Evolutionary conservation across 106 monocot species (phyloP).

Genomic region (Dendrobium huoshanense): DNA sequence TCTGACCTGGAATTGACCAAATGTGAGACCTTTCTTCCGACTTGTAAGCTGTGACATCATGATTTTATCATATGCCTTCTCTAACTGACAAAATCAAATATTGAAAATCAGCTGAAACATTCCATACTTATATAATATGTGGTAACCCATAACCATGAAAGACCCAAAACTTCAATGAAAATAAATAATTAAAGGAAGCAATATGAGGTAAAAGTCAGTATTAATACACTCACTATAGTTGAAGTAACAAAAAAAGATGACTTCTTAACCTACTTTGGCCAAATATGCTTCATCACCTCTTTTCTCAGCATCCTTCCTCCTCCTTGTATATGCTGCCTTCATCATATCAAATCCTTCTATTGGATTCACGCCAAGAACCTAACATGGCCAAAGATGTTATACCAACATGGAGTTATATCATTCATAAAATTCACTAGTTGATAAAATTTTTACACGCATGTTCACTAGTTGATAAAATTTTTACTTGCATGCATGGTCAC

Average conservation of each 20-base stretch:
- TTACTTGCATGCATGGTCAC: conserved; percentile 15
- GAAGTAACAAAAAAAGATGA: not conserved
- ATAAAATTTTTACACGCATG: not conserved
- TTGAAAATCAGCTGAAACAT: not conserved
- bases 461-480: not conserved
- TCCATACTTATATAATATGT: not conserved
- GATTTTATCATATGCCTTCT: conserved; percentile 89
- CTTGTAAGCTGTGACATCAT: conserved; percentile 92
- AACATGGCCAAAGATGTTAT: not conserved
- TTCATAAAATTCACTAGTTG: not conserved
- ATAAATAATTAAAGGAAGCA: not conserved
- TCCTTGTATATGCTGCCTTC: conserved; percentile 68
- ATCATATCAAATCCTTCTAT: conserved; percentile 79
- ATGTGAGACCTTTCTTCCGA: conserved; percentile 80
- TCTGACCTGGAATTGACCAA: conserved; percentile 84
- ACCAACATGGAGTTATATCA: not conserved
- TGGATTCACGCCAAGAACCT: conserved; percentile 87
- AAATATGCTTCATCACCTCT: conserved; percentile 67
- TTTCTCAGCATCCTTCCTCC: conserved; percentile 75
- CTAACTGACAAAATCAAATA: conserved; percentile 45
- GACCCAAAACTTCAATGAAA: not conserved
- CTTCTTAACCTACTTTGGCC: conserved; percentile 44
- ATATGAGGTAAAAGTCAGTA: conserved; percentile 2
- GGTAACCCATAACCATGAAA: not conserved
- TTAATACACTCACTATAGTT: not conserved